These are phyloP conservation scores for Alternaria panax DNA, from an alignment of 2,329 filamentous ascomycete genomes.

Conservation along the genomic window DNA sequence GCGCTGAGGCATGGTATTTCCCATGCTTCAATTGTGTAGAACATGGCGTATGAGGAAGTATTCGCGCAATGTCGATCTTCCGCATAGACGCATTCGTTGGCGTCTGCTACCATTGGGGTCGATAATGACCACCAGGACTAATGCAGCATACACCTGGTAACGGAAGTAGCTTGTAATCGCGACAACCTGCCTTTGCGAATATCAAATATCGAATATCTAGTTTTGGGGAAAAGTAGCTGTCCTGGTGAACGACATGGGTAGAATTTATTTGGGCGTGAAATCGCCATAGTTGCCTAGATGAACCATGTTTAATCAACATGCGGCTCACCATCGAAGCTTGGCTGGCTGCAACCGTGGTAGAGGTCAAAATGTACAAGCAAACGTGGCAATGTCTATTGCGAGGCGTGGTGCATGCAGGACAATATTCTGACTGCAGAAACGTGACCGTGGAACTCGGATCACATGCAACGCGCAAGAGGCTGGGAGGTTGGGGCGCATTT, in stretches of 20 bases:
- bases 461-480: background rate
- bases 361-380: background rate
- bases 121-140: too few species aligned
- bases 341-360: background rate
- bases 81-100: background rate
- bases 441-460: background rate
- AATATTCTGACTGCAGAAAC: background rate
- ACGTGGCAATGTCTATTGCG: background rate
- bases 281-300: background rate
- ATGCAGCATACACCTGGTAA: background rate
- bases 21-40: background rate
- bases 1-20: background rate
- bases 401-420: constrained; percentile 1
- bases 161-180: too few species aligned
- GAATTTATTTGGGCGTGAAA: background rate
- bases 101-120: too few species aligned
- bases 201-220: too few species aligned
- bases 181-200: too few species aligned
- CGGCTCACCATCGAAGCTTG: background rate
- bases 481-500: background rate
- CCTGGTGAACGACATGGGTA: background rate
- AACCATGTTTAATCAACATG: background rate
- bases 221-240: background rate
- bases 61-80: background rate
- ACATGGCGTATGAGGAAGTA: background rate